Base-by-base conservation (phyloP, 306 rosid genomes). In the Gastrolobium villosum region DNA sequence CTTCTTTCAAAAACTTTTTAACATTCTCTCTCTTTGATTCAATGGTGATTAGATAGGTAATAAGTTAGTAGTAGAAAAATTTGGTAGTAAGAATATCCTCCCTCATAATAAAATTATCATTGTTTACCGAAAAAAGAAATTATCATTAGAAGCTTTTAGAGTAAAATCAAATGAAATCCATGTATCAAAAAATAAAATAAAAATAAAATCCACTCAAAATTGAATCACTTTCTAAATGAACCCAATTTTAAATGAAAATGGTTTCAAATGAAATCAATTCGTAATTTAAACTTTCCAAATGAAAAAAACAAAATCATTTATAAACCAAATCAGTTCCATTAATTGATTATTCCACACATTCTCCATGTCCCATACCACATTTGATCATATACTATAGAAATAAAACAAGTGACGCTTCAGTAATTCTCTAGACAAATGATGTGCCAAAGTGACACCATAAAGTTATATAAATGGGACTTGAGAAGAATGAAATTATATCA, bases 401-500 rank as follows among this genome's bases (percentile, higher is more conserved):
- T 39, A 31, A 65, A 55, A 46, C 32, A 57, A 10, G 8, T 20
- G 53, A 50, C 49, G 28, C 49, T 64, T 30, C 4, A 50, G 68
- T 35, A 30, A 40, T 60, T 66, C 14, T 5, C 4, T 77, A 57
- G 59, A 55, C 57, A 36, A 59, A 37, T 28, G n/a, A 54, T 43
- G 75, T 55, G 65, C 31, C 74, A 62, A 34, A 26, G 49, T 55
- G 79, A 11, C 55, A 49, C 34, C 40, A 35, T 13, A 11, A 50
- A 70, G 32, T 59, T 50, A 20, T 20, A 20, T 20, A 20, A 43
- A 10, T 75, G 32, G 45, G 10, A 74, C 72, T 50, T 39, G 26
- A 20, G 31, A 70, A 70, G 68, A 28, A 82, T 62, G 55, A 67
- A 32, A 76, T 49, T 50, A 62, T 70, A 70, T 52, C 70, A 62